phyloP scores from a whole-genome alignment of 495 filamentous ascomycete genomes.

The Penicillium desertorum region DNA sequence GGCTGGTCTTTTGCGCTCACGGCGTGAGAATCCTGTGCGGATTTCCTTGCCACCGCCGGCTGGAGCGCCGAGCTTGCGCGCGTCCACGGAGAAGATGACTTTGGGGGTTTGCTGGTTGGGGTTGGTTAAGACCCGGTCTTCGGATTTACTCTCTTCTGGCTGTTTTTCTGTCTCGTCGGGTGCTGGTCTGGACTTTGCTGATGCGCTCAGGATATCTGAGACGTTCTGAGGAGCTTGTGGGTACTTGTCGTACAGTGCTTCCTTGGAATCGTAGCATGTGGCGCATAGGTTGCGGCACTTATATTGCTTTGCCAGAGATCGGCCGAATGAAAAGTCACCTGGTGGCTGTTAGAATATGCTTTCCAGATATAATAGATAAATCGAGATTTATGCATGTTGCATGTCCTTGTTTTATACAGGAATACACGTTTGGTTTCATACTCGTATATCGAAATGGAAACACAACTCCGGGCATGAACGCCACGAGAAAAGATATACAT shows the following conservation, averaged over 20 bases:
- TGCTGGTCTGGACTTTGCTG: slow-evolving; percentile 12
- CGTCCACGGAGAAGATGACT: slow-evolving; percentile 73
- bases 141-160: slow-evolving; percentile 7
- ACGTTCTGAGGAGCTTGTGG: slow-evolving; percentile 68
- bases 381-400: not conserved
- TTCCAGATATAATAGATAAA: not conserved
- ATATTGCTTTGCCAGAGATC: slow-evolving; percentile 70
- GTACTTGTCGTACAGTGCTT: slow-evolving; percentile 66
- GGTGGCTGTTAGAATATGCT: slow-evolving; percentile 15
- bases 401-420: not conserved
- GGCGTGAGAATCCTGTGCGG: slow-evolving; percentile 32
- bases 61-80: slow-evolving; percentile 60
- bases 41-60: slow-evolving; percentile 46
- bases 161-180: not conserved
- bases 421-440: slow-evolving; percentile 10
- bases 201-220: slow-evolving; percentile 43
- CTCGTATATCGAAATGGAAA: not conserved
- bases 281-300: slow-evolving; percentile 63
- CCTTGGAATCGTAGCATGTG: slow-evolving; percentile 59
- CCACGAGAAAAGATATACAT: not conserved
- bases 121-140: not conserved
- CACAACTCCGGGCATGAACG: no score
- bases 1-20: slow-evolving; percentile 33
- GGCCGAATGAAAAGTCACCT: slow-evolving; percentile 87
- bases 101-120: slow-evolving; percentile 17